Base-by-base conservation (phyloP, 192 early-diverging fungal species). In the Geranomyces michiganensis region DNA sequence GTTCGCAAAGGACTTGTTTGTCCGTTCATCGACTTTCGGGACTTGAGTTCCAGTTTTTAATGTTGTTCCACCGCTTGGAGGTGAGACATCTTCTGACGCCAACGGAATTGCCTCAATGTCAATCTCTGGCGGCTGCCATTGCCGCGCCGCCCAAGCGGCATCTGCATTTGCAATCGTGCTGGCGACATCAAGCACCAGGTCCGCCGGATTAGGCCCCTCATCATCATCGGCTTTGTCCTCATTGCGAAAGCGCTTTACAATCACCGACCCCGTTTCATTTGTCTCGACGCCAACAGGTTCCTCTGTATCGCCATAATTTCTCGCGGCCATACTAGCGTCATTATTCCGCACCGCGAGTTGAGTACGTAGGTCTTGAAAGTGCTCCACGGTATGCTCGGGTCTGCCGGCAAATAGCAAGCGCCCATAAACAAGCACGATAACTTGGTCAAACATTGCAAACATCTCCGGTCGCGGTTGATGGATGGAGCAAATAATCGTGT, bases 391-490 rank as follows among this genome's bases (percentile, higher is more conserved):
- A 10, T 30, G 30, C 6, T 21, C 56, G 1, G 71, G 71, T 24
- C 36, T 22, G 3, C 64, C 64, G 30, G 71, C 22, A 51, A 67
- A 74, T 17, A 74, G 27, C 27, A 68, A 21, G 7, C 73, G 56
- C 4, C 73, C 73, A 29, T 68, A 59, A 3, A 62, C 66, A 14
- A 96, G 81, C 6, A 96, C 81, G 48, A 92, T 63, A 10, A 96
- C 71, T 21, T 93, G 83, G 75, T 93, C 91, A 75, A 96, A 94
- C 68, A 90, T 86, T 53, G 89, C 85, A 74, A 94, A 94, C 58
- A 93, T 81, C 67, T 91, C 81, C 15, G 92, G 81, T 2, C 89
- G 91, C 43, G 94, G 94, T 77, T 92, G 92, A 77, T 96, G 94
- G 41, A 74, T 74, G 0, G 65, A 68, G 58, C 65, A 67, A 65